A percentile compares a stretch with the other conserved stretches of the same genome.
Evolutionary conservation across 2,329 filamentous ascomycete genomes (phyloP).

Genomic region (Xylaria hypoxylon): DNA sequence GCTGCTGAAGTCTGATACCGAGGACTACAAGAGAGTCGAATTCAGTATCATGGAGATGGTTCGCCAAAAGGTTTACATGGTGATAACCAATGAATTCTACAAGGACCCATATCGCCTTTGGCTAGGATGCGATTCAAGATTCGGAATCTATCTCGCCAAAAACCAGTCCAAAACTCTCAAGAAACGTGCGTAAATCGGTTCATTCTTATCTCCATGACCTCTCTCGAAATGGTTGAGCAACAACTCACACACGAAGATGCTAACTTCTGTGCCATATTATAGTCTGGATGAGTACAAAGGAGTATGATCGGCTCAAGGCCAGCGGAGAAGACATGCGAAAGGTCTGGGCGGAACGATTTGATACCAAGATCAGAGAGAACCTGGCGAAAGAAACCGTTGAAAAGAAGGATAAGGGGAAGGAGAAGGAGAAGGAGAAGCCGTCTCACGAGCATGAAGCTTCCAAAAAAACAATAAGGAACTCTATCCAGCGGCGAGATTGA

Average conservation of each 20-base stretch:
- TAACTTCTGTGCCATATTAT: slow-evolving; percentile 8
- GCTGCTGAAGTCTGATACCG: background rate
- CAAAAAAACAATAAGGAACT: background rate
- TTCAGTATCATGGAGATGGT: background rate
- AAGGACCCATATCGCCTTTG: slow-evolving; percentile 19
- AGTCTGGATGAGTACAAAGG: slow-evolving; percentile 31
- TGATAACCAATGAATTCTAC: slow-evolving; percentile 6
- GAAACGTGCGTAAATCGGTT: slow-evolving; percentile 8
- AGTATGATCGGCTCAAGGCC: slow-evolving; percentile 31
- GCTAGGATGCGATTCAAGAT: background rate
- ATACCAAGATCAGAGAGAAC: background rate
- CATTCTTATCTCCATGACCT: background rate
- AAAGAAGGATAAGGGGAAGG: too few relatives aligned
- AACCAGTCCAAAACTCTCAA: background rate
- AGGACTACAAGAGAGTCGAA: slow-evolving; percentile 8
- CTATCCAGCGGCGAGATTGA: background rate
- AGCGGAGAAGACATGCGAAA: slow-evolving; percentile 20
- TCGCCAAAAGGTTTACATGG: background rate
- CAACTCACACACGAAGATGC: background rate
- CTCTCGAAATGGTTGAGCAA: background rate
- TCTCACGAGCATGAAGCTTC: background rate
- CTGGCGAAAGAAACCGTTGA: too few relatives aligned
- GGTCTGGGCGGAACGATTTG: background rate
- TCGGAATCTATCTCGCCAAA: background rate
- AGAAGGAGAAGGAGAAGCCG: too few relatives aligned